A percentile compares a stretch with the other conserved stretches of the same genome.
phyloP scores from a whole-genome alignment of 805 yeast genomes.

The Pichia ethanolica region DNA sequence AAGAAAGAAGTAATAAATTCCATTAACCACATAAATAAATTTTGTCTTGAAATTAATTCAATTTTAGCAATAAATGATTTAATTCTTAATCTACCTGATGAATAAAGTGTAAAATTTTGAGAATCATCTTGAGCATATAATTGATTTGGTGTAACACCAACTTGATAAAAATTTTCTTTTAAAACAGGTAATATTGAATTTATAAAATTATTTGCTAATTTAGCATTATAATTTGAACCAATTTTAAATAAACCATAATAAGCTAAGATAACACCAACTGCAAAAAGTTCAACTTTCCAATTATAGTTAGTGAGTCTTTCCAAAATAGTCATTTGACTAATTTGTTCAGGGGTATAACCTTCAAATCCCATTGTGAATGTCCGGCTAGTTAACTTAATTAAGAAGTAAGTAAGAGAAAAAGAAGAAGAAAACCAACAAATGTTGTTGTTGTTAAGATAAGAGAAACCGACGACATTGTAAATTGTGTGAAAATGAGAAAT shows the following conservation, averaged over 20 bases:
- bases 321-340: constrained; percentile 47
- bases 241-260: constrained; percentile 44
- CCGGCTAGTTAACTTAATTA: no score
- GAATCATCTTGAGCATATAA: constrained; percentile 55
- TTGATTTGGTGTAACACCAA: constrained; percentile 47
- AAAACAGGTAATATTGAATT: constrained; percentile 40
- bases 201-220: constrained; percentile 47
- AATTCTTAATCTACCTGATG: constrained; percentile 82
- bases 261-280: constrained; percentile 42
- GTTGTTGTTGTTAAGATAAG: no score
- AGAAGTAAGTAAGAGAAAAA: no score
- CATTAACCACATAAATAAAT: constrained; percentile 55
- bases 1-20: constrained; percentile 56
- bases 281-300: constrained; percentile 69
- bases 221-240: constrained; percentile 56
- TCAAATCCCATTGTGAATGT: neutral
- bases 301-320: constrained; percentile 56
- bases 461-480: no score
- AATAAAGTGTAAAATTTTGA: constrained; percentile 60
- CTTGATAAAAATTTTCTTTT: constrained; percentile 66
- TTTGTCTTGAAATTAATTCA: constrained; percentile 72
- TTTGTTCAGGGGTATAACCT: constrained; percentile 35
- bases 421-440: no score
- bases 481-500: no score
- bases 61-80: constrained; percentile 54